Conservation (phyloP, 306 rosid species). For the Pueraria montana region DNA sequence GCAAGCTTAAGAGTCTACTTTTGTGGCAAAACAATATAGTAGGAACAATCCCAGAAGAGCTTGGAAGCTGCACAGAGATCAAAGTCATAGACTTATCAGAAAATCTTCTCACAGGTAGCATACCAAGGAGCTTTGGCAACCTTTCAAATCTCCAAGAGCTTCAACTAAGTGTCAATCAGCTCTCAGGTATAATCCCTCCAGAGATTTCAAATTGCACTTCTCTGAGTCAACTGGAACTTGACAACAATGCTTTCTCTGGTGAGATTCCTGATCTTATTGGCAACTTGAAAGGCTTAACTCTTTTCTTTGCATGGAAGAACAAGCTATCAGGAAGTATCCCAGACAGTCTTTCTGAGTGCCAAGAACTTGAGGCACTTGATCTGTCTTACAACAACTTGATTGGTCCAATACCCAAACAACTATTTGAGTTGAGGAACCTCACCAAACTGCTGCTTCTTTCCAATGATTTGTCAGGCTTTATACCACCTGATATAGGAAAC, state of each 20-base stretch:
- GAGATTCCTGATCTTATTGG: slow-evolving; percentile 82
- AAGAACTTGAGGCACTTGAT: slow-evolving; percentile 79
- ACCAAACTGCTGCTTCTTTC: slow-evolving; percentile 79
- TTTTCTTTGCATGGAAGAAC: slow-evolving; percentile 90
- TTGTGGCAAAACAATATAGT: slow-evolving; percentile 87
- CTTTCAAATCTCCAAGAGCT: slow-evolving; percentile 77
- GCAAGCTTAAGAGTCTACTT: slow-evolving; percentile 66
- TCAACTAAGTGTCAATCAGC: slow-evolving; percentile 83
- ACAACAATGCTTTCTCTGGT: slow-evolving; percentile 82
- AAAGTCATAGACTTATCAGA: slow-evolving; percentile 79
- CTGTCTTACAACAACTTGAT: slow-evolving; percentile 76
- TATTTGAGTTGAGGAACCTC: slow-evolving; percentile 74
- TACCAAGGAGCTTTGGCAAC: slow-evolving; percentile 75
- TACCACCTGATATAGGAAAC: slow-evolving; percentile 90
- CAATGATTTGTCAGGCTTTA: slow-evolving; percentile 83
- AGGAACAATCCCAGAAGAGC: slow-evolving; percentile 80
- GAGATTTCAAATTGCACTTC: slow-evolving; percentile 80
- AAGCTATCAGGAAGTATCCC: slow-evolving; percentile 86
- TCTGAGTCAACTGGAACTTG: slow-evolving; percentile 76
- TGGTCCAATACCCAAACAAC: slow-evolving; percentile 75
- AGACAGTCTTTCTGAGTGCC: slow-evolving; percentile 73
- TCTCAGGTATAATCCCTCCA: slow-evolving; percentile 77
- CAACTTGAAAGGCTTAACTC: slow-evolving; percentile 70
- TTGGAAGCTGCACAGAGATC: slow-evolving; percentile 77
- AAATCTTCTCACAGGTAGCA: slow-evolving; percentile 79